Percentiles rank a stretch among this genome's conserved stretches.
Conservation (phyloP, 371 early-diverging fungal species). For the Mortierella sp. region DNA sequence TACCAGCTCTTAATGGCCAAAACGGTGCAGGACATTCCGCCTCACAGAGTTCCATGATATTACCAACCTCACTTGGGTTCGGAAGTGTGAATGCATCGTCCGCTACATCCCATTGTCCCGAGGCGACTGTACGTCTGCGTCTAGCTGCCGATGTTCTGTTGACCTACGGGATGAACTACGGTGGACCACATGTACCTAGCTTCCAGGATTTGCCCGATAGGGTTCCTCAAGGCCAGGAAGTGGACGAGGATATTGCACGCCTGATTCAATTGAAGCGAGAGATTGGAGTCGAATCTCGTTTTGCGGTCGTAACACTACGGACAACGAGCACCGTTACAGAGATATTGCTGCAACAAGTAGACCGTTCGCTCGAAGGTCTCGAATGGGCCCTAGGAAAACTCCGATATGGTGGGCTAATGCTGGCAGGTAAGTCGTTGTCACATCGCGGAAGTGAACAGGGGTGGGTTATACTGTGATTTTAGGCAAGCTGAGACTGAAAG, state of each 20-base stretch:
- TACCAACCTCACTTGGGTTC: slow-evolving; percentile 19
- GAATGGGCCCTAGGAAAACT: slow-evolving; percentile 50
- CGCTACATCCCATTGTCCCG: slow-evolving; percentile 22
- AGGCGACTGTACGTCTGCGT: slow-evolving; percentile 35
- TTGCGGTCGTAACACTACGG: slow-evolving; percentile 42
- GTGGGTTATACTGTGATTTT: no score
- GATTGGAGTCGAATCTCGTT: slow-evolving; percentile 35
- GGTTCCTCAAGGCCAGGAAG: slow-evolving; percentile 14
- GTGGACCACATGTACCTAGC: slow-evolving; percentile 20
- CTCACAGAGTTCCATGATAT: background rate
- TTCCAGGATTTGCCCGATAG: slow-evolving; percentile 27
- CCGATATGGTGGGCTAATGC: slow-evolving; percentile 41
- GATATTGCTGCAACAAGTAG: slow-evolving; percentile 37
- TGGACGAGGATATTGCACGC: slow-evolving; percentile 31
- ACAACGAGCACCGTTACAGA: slow-evolving; percentile 35
- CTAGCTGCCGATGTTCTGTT: slow-evolving; percentile 44
- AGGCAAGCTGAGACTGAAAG: no score
- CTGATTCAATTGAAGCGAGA: slow-evolving; percentile 28
- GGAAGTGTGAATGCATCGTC: slow-evolving; percentile 34
- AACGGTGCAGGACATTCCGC: slow-evolving; percentile 1
- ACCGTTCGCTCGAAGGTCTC: slow-evolving; percentile 39
- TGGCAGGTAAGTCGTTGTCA: slow-evolving; percentile 24
- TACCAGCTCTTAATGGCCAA: background rate
- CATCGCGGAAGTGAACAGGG: slow-evolving; percentile 5
- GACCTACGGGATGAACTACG: slow-evolving; percentile 35